Base-by-base conservation (phyloP, 2,329 filamentous ascomycete species). In the Hypoxylon sp. region DNA sequence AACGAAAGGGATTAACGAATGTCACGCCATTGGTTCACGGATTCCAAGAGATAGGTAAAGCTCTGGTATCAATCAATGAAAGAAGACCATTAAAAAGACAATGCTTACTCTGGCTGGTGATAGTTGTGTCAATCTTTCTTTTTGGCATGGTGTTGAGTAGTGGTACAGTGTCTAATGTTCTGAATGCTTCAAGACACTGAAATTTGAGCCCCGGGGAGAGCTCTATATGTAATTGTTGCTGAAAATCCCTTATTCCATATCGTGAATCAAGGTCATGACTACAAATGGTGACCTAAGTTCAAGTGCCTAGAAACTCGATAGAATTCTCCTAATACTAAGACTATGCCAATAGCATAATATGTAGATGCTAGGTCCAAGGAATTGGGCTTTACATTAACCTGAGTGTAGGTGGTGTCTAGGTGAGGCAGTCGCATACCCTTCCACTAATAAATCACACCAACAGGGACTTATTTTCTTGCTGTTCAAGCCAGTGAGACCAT, bases 1-100 rank as follows among this genome's bases (percentile, higher is more conserved):
- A 58, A 70, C 53, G 63, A 74, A 69, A 71, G 63, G 73, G 70
- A 67, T 68, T 75, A 72, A 76, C 74, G 74, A 76, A 74, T 69
- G 70, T 76, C 71, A 76, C 71, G 73, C 69, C 72, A 75, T 74
- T 72, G 73, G 71, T 74, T 73, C 59, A 67, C 68, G 69, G 70
- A 71, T 74, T 72, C 70, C 72, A 69, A 63, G 72, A 62, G 65
- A 69, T 69, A 60, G 71, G 66, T 71, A 72, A 64, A 73, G 47
- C 69, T 69, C 62, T 71, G 59, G 69, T 74, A 67, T 74, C 71
- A 60, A 69, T 75, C 69, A 70, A 75, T 69, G 66, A 71, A 71
- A 70, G 53, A 61, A 71, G 65, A 70, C 64, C 58, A 62, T 71
- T 63, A 59, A 66, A 67, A 71, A 46, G 37, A 17, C 3, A 19